Base-by-base conservation (phyloP, 768 basidiomycete genomes). In the Pisolithus sp. region DNA sequence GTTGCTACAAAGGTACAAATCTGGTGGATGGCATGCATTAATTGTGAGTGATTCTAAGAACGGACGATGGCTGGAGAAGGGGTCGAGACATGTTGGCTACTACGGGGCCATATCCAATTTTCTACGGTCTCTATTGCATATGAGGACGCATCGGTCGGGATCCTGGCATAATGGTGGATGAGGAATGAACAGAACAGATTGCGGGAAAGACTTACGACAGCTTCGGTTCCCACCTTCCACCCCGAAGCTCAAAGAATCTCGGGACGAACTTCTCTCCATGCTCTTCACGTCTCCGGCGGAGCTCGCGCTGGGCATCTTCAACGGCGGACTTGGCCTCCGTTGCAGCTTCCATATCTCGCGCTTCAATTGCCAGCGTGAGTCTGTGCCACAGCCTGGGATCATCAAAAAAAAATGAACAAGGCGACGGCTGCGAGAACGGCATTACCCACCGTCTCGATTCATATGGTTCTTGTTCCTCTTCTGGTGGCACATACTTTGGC, bases 281-380 rank as follows among this genome's bases (percentile, higher is more conserved):
- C 61, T 87, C 88, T 53, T 94, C 93, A 54, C 87, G 75, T 64
- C 72, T 71, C 62, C 77, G 81, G 37, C 90, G 82, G 50, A 78
- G 68, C 59, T 96, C 93, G 45, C 96, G 77, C 70, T 98, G 94
- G 23, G 83, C 83, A 57, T 95, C 93, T 71, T 99, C 96, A 1
- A 99, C 89, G 12, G 77, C 76, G 2, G 81, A 80, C 76, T 99
- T 99, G 45, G 92, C 90, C 24, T 79, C 80, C 4, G 93, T 96
- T 21, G 96, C 96, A 10, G 81, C 85, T 59, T 94, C 91, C 92
- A 98, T 95, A 66, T 99, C 93, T 62, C 86, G 90, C 30, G 74
- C 75, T 28, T 76, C 65, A 68, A 99, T 97, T 18, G 95, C 96
- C 17, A 76, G 72, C 23, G 96, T 98, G 40, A 99, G 71, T 43